phyloP scores from a whole-genome alignment of 495 filamentous ascomycete species.

The Penicillium paradoxum region DNA sequence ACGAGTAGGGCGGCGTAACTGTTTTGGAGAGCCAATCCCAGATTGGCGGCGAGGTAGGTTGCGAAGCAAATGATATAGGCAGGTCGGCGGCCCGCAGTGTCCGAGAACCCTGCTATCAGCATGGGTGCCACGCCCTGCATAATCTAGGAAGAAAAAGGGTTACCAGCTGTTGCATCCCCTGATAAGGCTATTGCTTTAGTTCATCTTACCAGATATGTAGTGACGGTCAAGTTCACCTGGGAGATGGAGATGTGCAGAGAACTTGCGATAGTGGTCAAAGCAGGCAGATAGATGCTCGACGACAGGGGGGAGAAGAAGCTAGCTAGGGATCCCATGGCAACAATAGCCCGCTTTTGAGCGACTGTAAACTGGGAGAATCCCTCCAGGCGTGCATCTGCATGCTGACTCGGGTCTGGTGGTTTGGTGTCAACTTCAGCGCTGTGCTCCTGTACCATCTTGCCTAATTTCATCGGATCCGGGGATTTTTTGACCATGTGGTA shows the following conservation, averaged over 20 bases:
- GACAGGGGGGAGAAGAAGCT: conserved; percentile 39
- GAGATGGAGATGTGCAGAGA: conserved; percentile 30
- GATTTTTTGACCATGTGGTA: conserved; percentile 3
- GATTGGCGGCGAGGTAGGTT: conserved; percentile 34
- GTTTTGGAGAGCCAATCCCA: conserved; percentile 38
- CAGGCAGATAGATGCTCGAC: conserved; percentile 44
- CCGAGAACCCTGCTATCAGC: conserved; percentile 36
- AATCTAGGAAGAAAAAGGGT: conserved; percentile 18
- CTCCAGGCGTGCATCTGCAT: background rate
- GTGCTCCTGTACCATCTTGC: background rate
- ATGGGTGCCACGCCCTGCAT: conserved; percentile 44
- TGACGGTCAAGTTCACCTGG: conserved; percentile 43
- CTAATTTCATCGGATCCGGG: background rate
- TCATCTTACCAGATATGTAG: conserved; percentile 35
- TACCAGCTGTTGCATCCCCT: background rate
- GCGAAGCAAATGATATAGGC: conserved; percentile 36
- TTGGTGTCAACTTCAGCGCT: background rate
- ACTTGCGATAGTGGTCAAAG: conserved; percentile 30
- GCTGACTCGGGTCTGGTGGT: background rate
- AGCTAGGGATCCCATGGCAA: conserved; percentile 15
- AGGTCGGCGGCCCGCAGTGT: conserved; percentile 36
- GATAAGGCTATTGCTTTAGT: no score
- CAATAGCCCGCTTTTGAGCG: conserved; percentile 10
- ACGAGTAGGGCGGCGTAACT: conserved; percentile 35
- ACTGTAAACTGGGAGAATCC: conserved; percentile 12